phyloP scores from a whole-genome alignment of 192 early-diverging fungal species.

The Coemansia umbellata region DNA sequence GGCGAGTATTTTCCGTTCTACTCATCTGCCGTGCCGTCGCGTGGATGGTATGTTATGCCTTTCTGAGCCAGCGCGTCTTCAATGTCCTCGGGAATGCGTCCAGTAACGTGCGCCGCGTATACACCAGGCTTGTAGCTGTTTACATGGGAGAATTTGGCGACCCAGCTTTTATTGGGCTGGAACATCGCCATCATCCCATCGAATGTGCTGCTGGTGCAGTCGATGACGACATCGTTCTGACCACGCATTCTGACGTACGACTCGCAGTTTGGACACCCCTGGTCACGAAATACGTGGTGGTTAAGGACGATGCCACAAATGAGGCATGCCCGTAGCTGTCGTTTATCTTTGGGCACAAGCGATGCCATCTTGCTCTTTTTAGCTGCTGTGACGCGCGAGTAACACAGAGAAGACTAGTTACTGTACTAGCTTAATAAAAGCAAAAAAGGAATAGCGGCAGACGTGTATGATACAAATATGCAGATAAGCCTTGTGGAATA shows the following conservation, averaged over 20 bases:
- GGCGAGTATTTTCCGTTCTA: too few relatives aligned
- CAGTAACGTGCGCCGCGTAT: conserved; percentile 72
- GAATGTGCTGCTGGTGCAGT: conserved; percentile 76
- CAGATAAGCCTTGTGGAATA: too few relatives aligned
- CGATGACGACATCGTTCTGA: conserved; percentile 57
- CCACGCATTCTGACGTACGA: conserved; percentile 65
- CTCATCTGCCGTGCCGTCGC: conserved; percentile 58
- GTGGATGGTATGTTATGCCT: conserved; percentile 66
- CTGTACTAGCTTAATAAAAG: neutral
- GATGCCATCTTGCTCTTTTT: conserved; percentile 24
- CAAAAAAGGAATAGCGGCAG: neutral
- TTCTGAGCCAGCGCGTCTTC: conserved; percentile 66
- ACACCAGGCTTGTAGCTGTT: conserved; percentile 57
- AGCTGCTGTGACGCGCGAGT: neutral
- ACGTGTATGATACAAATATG: too few relatives aligned
- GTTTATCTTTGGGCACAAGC: conserved; percentile 59
- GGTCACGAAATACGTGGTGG: conserved; percentile 61
- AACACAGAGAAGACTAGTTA: neutral
- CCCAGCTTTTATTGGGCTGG: conserved; percentile 73
- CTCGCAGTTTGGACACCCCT: conserved; percentile 84
- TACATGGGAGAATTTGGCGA: conserved; percentile 64
- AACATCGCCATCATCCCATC: conserved; percentile 73
- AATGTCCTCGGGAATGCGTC: conserved; percentile 69
- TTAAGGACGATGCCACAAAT: conserved; percentile 80
- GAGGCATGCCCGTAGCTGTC: conserved; percentile 74